Evolutionary conservation across 441 rosid genomes (phyloP), one percentile per base, ranked within the genome.

Genomic region (Erysimum pusillum): DNA sequence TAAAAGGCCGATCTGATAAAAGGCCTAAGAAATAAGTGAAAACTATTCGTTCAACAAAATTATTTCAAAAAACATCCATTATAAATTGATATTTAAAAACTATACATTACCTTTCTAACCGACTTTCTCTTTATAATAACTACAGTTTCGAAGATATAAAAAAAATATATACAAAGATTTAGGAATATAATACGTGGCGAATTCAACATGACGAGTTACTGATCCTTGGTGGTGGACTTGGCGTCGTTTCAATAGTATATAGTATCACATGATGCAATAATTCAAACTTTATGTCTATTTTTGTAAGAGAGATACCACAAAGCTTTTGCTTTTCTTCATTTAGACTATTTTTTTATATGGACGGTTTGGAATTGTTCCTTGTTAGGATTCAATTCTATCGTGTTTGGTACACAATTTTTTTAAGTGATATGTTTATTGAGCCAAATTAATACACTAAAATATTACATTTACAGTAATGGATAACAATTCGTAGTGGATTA

Each of bases 291-390:
- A 65, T 71, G 53, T 59, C 52, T 15, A 2, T 46, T n/a, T 66
- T 58, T 64, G 56, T 31, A 17, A 73, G 65, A 58, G 31, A 22
- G 48, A 63, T 69, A 59, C 46, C 35, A 4, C 39, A 67, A 67
- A 60, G 35, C 18, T 66, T 72, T 71, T 77, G 73, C 28, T 66
- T 77, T 72, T 66, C 69, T 57, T 70, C 42, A 36, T 70, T 57
- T 57, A 28, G 28, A 36, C 53, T 38, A 18, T 42, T 31, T 32
- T 41, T 56, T 38, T 9, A 60, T 42, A 67, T 78, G 77, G 77
- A 78, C 81, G 81, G 81, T 78, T 66, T 44, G 69, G 28, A 71
- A 78, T 60, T 52, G 42, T 67, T 60, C 53, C 74, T 52, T 78
- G 65, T 78, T 60, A 66, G 77, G 65, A 60, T 44, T 72, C 77